Evolutionary conservation across 805 yeast species (phyloP), one percentile per base, ranked within the genome.

Genomic region (Candida caryicola): DNA sequence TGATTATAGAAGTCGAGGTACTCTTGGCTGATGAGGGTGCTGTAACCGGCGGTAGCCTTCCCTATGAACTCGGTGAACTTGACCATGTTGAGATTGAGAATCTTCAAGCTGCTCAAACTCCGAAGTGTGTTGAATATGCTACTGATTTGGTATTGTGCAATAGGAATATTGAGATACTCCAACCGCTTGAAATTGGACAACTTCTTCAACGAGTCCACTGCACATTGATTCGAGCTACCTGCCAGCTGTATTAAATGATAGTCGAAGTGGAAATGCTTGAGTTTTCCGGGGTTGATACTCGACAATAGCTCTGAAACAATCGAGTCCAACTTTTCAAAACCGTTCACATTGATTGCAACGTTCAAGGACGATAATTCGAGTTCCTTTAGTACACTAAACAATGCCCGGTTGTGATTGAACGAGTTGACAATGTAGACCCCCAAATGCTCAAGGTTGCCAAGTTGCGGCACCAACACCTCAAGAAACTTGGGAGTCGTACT

Each of bases 141-240:
- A 16, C 32, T 25, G 17, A 39, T 30, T 32, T 18, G 32, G 4
- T 39, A 32, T 6, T 30, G 32, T 5, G 37, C 13, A 18, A 31
- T 27, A n/a, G 42, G 42, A 12, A 39, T n/a, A n/a, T 29, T 34
- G 6, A 39, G 42, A 13, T 25, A 39, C 14, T 31, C 21, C 7
- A 39, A 18, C 10, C 18, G 19, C 7, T n/a, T 27, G 29, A 31
- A 31, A 9, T 26, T 26, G 4, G 33, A 14, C n/a, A 39, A 17
- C 13, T n/a, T 12, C 16, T 35, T 29, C 10, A 35, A 12, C 3
- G 33, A 29, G 15, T 14, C 9, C 13, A 29, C 19, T 4, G 33
- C 27, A 23, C 28, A 35, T 14, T 35, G 38, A 15, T 29, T 19
- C 7, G 18, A 14, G 17, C 18, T 9, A 5, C 25, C 17, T n/a